Conservation (phyloP, 371 early-diverging fungal genomes). For the Mortierella sp. region DNA sequence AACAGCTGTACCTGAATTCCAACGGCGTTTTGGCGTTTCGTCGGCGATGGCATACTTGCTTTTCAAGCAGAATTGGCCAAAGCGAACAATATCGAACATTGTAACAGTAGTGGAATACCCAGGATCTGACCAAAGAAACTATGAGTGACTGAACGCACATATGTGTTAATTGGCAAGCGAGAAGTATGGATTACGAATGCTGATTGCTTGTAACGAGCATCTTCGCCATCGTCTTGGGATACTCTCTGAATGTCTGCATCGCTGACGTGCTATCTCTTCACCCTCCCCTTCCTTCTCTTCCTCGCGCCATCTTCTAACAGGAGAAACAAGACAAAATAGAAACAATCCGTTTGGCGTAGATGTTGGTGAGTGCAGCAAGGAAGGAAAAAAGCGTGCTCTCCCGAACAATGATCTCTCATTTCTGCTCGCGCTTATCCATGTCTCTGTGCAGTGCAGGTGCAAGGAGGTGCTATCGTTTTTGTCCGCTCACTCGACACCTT, state of each 20-base stretch:
- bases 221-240: slow-evolving; percentile 2
- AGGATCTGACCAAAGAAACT: background rate
- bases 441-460: background rate
- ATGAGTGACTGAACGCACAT: background rate
- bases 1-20: background rate
- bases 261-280: background rate
- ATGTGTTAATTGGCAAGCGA: too few species aligned
- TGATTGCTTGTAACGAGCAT: background rate
- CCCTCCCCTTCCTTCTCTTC: background rate
- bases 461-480: background rate
- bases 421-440: background rate
- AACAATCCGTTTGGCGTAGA: background rate
- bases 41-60: background rate
- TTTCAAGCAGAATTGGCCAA: background rate
- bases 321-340: too few species aligned
- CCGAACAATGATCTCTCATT: background rate
- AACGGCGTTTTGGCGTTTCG: slow-evolving; percentile 1
- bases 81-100: background rate
- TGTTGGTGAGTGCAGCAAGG: background rate
- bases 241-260: background rate
- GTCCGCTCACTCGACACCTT: background rate
- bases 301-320: background rate
- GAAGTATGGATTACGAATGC: background rate
- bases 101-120: background rate
- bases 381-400: background rate